Evolutionary conservation across 345 rosid genomes (phyloP), one percentile per base, ranked within the genome.

Genomic region (Adansonia digitata): DNA sequence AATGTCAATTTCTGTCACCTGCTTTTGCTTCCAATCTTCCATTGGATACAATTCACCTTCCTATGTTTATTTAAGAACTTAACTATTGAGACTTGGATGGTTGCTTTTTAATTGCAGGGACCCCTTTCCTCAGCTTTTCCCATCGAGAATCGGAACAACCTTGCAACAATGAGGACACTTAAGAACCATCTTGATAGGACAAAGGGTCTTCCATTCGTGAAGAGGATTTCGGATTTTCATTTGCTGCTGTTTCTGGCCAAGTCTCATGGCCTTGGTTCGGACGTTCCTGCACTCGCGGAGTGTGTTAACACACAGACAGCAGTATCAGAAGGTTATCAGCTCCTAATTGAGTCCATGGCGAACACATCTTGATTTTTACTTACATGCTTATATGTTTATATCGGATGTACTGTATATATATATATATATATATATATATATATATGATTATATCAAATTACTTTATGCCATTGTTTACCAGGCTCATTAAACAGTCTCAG

Each of bases 211-310:
- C 86, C 93, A 4, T 87, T 89, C 29, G 97, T 94, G 82, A 94
- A 94, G 86, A 78, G 89, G 73, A 91, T 94, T 49, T 87, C 98
- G 4, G 98, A 94, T 79, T 94, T 92, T 60, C 98, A 94, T 76
- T 83, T 94, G 78, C 83, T 94, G 72, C 89, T 94, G 37, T 83
- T 89, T 75, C 81, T 94, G 42, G 88, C 90, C 6, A 87, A 78
- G 86, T 86, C 86, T 76, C 84, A 91, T 52, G 98, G 91, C 76
- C 78, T 89, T 51, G 69, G 56, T 35, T 85, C 92, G 1, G 97
- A 94, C 64, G 88, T 94, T 27, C 98, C 97, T 24, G 88, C 89
- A 7, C 73, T 94, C 68, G 88, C 97, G 6, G 86, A 86, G 66
- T 92, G 92, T 27, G 97, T 92, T 10, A 84, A 77, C 75, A 84